Evolutionary conservation across 768 basidiomycete species (phyloP).

Genomic region (Suillus bovinus): DNA sequence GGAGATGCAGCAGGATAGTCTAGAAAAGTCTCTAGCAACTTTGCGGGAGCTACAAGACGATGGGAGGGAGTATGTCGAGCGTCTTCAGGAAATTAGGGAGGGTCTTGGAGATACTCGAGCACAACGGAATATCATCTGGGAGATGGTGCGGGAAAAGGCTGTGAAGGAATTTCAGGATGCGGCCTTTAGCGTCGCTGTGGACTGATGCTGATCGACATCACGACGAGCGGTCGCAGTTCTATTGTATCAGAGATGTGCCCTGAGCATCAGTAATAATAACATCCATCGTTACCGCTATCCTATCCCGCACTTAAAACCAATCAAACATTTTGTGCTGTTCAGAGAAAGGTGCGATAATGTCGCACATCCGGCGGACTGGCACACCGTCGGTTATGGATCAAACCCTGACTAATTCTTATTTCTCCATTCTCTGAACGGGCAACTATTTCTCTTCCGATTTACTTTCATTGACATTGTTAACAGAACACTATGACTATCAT

Average conservation of each 20-base stretch:
- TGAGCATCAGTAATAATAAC: conserved; percentile 1
- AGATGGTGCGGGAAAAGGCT: conserved; percentile 70
- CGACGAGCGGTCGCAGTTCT: neutral
- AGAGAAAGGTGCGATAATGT: neutral
- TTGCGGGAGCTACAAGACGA: conserved; percentile 85
- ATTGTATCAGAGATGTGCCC: neutral
- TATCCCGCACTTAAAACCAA: neutral
- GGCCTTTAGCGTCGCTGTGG: conserved; percentile 40
- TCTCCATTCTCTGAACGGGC: neutral
- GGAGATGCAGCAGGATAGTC: conserved; percentile 63
- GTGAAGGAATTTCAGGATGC: conserved; percentile 73
- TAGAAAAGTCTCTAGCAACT: conserved; percentile 74
- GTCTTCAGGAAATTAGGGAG: conserved; percentile 82
- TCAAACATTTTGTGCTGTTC: neutral
- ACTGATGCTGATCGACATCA: conserved; percentile 16
- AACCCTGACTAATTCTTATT: conserved; percentile 9
- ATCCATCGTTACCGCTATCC: neutral
- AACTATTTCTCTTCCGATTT: conserved; percentile 3
- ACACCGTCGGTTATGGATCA: neutral
- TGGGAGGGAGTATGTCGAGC: conserved; percentile 82
- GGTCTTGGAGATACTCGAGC: conserved; percentile 72
- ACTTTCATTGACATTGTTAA: neutral
- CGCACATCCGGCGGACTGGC: neutral
- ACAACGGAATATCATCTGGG: conserved; percentile 77
- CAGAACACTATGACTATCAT: conserved; percentile 32